Evolutionary conservation across 805 yeast species (phyloP).

Genomic region (Starmerella stellata): DNA sequence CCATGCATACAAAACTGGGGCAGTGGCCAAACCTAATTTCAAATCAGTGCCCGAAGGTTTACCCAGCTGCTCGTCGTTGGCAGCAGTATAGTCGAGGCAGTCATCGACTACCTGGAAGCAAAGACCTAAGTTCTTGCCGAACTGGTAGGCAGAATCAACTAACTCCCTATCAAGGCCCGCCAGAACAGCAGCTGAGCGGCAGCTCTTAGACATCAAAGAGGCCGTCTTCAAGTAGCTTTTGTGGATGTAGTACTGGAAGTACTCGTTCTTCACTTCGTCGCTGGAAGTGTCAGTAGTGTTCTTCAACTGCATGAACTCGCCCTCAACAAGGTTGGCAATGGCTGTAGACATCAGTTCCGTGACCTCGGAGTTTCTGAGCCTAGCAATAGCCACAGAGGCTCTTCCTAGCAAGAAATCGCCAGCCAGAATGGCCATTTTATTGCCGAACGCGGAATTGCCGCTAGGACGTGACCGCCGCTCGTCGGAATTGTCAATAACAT

Average conservation of each 20-base stretch:
- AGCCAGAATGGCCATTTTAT: slow-evolving; percentile 92
- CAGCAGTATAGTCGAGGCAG: slow-evolving; percentile 83
- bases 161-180: slow-evolving; percentile 62
- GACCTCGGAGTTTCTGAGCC: slow-evolving; percentile 91
- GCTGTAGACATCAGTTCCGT: slow-evolving; percentile 88
- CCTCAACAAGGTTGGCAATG: slow-evolving; percentile 92
- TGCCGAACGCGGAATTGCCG: slow-evolving; percentile 85
- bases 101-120: slow-evolving; percentile 96
- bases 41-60: slow-evolving; percentile 94
- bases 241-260: slow-evolving; percentile 86
- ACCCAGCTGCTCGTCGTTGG: slow-evolving; percentile 57
- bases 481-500: slow-evolving; percentile 78
- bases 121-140: slow-evolving; percentile 81
- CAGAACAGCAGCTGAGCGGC: slow-evolving; percentile 81
- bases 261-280: slow-evolving; percentile 32
- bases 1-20: slow-evolving; percentile 94
- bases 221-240: slow-evolving; percentile 94
- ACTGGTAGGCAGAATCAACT: slow-evolving; percentile 75
- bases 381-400: slow-evolving; percentile 87
- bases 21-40: slow-evolving; percentile 86
- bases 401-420: slow-evolving; percentile 92
- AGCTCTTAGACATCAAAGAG: slow-evolving; percentile 78
- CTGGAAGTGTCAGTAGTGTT: slow-evolving; percentile 54
- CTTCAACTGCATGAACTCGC: slow-evolving; percentile 96
- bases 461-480: slow-evolving; percentile 77